Base-by-base conservation (phyloP, 257 asterid species). In the Forsythia suspensa region DNA sequence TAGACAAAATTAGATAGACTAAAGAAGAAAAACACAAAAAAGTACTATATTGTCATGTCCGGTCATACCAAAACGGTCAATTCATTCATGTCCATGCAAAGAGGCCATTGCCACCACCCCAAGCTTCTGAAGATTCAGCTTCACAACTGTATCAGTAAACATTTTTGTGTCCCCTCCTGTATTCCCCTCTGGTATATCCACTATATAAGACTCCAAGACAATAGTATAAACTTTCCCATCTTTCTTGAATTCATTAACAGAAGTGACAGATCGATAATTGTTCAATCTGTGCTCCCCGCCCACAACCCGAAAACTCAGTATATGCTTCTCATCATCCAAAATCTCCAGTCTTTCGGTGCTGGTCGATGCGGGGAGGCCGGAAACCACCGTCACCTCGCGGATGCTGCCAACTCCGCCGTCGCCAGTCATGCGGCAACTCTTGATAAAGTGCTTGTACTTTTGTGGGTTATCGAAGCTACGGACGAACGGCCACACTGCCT, bases 281-380 rank as follows among this genome's bases (percentile, higher is more conserved):
- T 81, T 86, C 71, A 88, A 48, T 34, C 91, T 74, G 38, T 88
- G 91, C 24, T 88, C 91, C 2, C 91, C 91, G 3, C 88, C 91
- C 1, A 88, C 87, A 0, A 86, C 91, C 68, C 87, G 71, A 29
- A 88, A 88, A 41, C 91, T 86, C 74, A 86, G 46, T 8, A 88
- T 79, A 67, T 84, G 86, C 68, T 79, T 84, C 15, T 82, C 86
- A 3, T 88, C 90, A 3, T 86, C 91, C 66, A 88, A 24, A 59
- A 88, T 84, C 80, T 88, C 90, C 5, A 88, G 78, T 42, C 88
- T 85, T 67, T 88, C 91, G 15, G 91, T 88, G 78, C 87, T 86
- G 16, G 91, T 84, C 0, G 90, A 83, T 0, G 91, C 90, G 4
- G 90, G 91, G 20, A 86, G 83, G 3, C 90, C 91, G 2, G 91